Base-by-base conservation (phyloP, 1,139 yeast genomes). In the Nakaseomyces sp. region DNA sequence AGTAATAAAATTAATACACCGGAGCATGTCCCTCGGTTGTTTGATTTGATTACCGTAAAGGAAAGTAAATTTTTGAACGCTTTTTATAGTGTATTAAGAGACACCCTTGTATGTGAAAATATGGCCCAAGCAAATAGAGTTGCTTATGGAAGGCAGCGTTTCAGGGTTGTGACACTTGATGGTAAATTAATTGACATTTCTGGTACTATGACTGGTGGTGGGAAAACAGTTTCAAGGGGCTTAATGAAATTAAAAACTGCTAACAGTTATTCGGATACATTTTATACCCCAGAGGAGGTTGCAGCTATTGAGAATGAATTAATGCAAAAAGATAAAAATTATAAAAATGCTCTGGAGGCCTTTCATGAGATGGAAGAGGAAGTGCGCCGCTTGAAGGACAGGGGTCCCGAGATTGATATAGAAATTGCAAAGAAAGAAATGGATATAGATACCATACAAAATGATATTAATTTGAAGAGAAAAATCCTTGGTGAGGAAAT, bases 201-300 rank as follows among this genome's bases (percentile, higher is more conserved):
- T 2, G 99, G 99, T 64, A 85, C 97, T 1, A 82, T 93, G 83
- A 80, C 94, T 42, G 99, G 99, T 56, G 99, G 99, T 65, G 97
- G 97, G 44, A 76, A 74, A 40, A 69, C 73, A 39, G 77, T 76
- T 13, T 72, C 76, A 13, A 61, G 58, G 36, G 72, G 72, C 13
- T 60, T 68, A 26, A 66, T 69, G 71, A 63, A 57, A 41, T 55
- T 68, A 2, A 52, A 55, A 3, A 56, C 61, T 5, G 56, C 33
- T 3, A 24, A 19, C 22, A 36, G 53, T 16, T 42, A 42, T 18
- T 32, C 48, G 1, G 45, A 39, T 3, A 52, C 55, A 15, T 55
- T 65, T 1, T 54, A 48, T 32, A 64, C 82, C n/a, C 79, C 75
- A 29, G 77, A 74, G 24, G 89, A 82, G 44, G 73, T 89, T 7